A percentile compares a stretch with the other conserved stretches of the same genome.
Evolutionary conservation across 164 flowering plant species (phyloP).

Genomic region (Pachysandra terminalis): DNA sequence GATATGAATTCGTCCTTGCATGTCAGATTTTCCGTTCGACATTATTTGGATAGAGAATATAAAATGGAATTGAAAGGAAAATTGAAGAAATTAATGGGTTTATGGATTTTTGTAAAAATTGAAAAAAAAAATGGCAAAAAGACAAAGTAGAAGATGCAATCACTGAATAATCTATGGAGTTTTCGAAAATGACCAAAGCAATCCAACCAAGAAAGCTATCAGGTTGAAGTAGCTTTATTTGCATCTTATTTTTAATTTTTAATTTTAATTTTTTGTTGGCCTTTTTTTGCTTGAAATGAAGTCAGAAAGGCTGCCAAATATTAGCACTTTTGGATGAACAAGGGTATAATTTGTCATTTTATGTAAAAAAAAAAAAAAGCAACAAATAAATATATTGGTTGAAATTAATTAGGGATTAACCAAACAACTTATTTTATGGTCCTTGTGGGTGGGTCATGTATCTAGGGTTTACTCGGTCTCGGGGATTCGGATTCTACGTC

Average conservation of each 20-base stretch:
- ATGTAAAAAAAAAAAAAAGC: background rate
- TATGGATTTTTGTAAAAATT: background rate
- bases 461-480: no score
- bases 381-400: background rate
- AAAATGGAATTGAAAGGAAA: conserved; percentile 7
- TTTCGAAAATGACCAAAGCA: conserved; percentile 41
- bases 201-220: conserved; percentile 40
- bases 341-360: conserved; percentile 13
- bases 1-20: conserved; percentile 29
- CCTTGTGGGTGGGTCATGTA: no score
- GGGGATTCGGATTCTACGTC: no score
- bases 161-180: conserved; percentile 26
- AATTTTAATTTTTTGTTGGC: conserved; percentile 2
- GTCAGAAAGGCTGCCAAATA: conserved; percentile 20
- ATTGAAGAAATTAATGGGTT: background rate
- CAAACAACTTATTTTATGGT: conserved; percentile 1
- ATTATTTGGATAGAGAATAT: conserved; percentile 14
- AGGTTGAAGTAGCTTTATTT: conserved; percentile 6
- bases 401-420: background rate
- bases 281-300: background rate
- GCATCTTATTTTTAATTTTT: conserved; percentile 6
- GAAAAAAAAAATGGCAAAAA: conserved; percentile 8
- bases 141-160: conserved; percentile 28
- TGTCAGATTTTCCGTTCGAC: conserved; percentile 10
- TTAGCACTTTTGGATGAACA: conserved; percentile 16